phyloP scores from a whole-genome alignment of 2,329 filamentous ascomycete species.

The Seiridium cupressi region DNA sequence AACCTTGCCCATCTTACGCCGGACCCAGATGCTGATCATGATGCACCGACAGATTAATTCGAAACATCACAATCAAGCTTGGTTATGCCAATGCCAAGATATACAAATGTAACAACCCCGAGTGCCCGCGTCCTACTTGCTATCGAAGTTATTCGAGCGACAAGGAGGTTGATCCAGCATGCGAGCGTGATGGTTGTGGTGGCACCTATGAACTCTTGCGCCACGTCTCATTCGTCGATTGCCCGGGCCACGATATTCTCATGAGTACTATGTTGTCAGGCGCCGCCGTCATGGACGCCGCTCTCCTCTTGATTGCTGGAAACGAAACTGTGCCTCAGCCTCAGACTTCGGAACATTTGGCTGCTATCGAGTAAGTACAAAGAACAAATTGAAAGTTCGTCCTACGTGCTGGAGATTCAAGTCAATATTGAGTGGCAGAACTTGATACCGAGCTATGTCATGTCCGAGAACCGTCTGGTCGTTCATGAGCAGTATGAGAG shows the following conservation, averaged over 20 bases:
- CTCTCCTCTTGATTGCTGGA: constrained; percentile 91
- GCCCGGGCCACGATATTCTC: constrained; percentile 99
- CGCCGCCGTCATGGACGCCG: constrained; percentile 98
- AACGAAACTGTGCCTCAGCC: constrained; percentile 99
- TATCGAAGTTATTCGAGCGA: constrained; percentile 98
- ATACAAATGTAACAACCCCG: constrained; percentile 93
- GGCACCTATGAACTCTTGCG: constrained; percentile 86
- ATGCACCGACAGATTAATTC: constrained; percentile 57
- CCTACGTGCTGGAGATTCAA: too few species aligned
- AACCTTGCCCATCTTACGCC: too few species aligned
- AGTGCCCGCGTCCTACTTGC: constrained; percentile 91
- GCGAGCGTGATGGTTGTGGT: constrained; percentile 86
- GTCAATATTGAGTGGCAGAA: too few species aligned
- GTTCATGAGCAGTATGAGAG: too few species aligned
- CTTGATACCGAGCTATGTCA: too few species aligned
- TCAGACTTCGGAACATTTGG: constrained; percentile 97
- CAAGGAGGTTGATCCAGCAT: constrained; percentile 96
- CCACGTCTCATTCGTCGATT: constrained; percentile 97
- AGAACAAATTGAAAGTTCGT: too few species aligned
- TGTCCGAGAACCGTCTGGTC: too few species aligned
- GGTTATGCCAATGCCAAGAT: constrained; percentile 99
- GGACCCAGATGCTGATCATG: too few species aligned
- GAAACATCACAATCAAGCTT: constrained; percentile 99
- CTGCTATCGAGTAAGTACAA: constrained; percentile 70
- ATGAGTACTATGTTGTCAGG: constrained; percentile 99